phyloP scores from a whole-genome alignment of 768 basidiomycete species.

The Mycena rosella region DNA sequence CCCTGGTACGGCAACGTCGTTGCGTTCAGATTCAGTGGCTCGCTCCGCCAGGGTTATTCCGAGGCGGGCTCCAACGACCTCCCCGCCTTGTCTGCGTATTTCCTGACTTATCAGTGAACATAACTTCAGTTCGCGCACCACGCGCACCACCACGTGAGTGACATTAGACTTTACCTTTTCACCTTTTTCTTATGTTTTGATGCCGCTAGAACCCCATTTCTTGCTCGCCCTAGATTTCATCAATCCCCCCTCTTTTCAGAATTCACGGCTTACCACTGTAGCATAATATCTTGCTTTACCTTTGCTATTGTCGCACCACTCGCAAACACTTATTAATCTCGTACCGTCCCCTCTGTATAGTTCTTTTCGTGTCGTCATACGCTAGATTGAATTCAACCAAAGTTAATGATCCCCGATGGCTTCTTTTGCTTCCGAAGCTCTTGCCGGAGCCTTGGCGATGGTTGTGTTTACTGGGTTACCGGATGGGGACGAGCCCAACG shows the following conservation, averaged over 20 bases:
- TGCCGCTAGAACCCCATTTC: not conserved
- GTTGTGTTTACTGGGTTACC: too few relatives aligned
- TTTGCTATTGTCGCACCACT: not conserved
- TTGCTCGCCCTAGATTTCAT: not conserved
- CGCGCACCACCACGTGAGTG: constrained; percentile 6
- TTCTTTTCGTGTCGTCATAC: not conserved
- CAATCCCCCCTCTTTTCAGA: not conserved
- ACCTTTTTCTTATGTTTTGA: constrained; percentile 16
- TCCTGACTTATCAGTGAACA: constrained; percentile 81
- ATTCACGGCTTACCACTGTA: constrained; percentile 8
- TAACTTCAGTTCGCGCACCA: too few relatives aligned
- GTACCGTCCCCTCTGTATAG: not conserved
- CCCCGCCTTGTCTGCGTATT: constrained; percentile 89
- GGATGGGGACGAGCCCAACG: too few relatives aligned
- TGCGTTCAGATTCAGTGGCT: constrained; percentile 88
- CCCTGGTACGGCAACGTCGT: constrained; percentile 86
- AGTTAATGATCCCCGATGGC: constrained; percentile 14
- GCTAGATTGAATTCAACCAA: too few relatives aligned
- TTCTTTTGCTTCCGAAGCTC: not conserved
- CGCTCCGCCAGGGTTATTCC: constrained; percentile 84
- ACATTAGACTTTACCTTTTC: constrained; percentile 10
- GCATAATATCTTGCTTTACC: constrained; percentile 15
- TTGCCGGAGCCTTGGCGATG: too few relatives aligned
- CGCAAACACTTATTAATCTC: constrained; percentile 4
- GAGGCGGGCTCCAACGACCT: constrained; percentile 89